These are phyloP conservation scores for Suhomyces atakaporum DNA, from an alignment of 1,139 yeast species.

Conservation along the genomic window DNA sequence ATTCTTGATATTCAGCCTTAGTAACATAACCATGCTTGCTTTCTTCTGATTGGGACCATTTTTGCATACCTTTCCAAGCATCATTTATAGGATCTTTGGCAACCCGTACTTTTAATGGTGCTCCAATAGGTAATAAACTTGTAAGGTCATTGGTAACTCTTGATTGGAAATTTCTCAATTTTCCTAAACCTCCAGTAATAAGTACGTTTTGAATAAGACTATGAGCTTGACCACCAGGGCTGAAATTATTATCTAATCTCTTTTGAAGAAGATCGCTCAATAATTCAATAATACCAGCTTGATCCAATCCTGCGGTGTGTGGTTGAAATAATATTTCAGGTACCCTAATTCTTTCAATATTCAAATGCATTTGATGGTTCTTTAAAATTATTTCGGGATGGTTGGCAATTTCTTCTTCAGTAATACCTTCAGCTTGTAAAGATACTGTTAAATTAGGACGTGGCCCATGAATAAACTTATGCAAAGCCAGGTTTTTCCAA, in stretches of 20 bases:
- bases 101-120: conserved; percentile 58
- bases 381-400: conserved; percentile 48
- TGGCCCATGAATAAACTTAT: conserved; percentile 88
- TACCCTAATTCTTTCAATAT: conserved; percentile 85
- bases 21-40: conserved; percentile 57
- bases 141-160: conserved; percentile 70
- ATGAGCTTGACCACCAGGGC: conserved; percentile 56
- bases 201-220: conserved; percentile 63
- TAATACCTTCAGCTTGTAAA: conserved; percentile 47
- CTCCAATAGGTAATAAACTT: conserved; percentile 67
- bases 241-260: conserved; percentile 55
- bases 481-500: conserved; percentile 80
- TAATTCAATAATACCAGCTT: conserved; percentile 85
- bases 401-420: conserved; percentile 45
- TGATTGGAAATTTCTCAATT: conserved; percentile 62
- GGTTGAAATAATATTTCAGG: conserved; percentile 95
- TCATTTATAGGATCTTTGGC: conserved; percentile 74
- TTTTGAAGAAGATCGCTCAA: conserved; percentile 66
- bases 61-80: conserved; percentile 94
- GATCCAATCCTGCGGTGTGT: conserved; percentile 92
- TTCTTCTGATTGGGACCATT: conserved; percentile 61
- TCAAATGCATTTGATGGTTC: conserved; percentile 82
- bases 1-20: conserved; percentile 76
- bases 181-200: conserved; percentile 83
- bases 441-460: conserved; percentile 54